Evolutionary conservation across 1,284 basidiomycete species (phyloP).

Genomic region (Rhodotorula mucilaginosa): DNA sequence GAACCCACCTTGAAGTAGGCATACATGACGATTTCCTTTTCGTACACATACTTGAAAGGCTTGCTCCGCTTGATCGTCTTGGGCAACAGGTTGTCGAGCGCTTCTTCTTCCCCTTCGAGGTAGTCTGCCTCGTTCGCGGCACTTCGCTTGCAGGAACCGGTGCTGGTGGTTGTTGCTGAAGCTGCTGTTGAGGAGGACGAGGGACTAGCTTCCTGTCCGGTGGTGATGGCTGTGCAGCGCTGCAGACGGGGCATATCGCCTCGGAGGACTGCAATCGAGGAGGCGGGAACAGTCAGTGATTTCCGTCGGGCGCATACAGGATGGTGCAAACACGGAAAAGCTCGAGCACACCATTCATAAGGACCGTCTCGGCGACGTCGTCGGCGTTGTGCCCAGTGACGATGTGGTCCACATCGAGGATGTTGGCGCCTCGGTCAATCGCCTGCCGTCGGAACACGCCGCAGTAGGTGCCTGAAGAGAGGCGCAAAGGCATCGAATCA

Average conservation of each 20-base stretch:
- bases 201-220: constrained; percentile 58
- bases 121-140: constrained; percentile 14
- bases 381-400: constrained; percentile 99
- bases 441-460: constrained; percentile 96
- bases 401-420: constrained; percentile 90
- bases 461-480: constrained; percentile 73
- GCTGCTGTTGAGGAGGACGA: neutral
- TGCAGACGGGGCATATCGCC: constrained; percentile 93
- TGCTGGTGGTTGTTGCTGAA: constrained; percentile 15
- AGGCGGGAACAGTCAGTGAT: too few species aligned
- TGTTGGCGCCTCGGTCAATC: constrained; percentile 86
- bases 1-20: constrained; percentile 52
- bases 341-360: constrained; percentile 88
- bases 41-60: constrained; percentile 97
- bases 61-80: constrained; percentile 95
- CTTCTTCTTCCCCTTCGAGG: constrained; percentile 27
- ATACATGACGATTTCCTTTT: constrained; percentile 98
- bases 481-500: neutral
- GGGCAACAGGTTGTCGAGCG: constrained; percentile 25
- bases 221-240: constrained; percentile 89
- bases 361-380: constrained; percentile 95
- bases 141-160: neutral
- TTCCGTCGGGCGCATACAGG: neutral
- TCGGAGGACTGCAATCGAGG: constrained; percentile 70
- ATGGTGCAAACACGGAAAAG: neutral